These are phyloP conservation scores for Serpula lacrymans DNA, from an alignment of 768 basidiomycete species.

Conservation along the genomic window DNA sequence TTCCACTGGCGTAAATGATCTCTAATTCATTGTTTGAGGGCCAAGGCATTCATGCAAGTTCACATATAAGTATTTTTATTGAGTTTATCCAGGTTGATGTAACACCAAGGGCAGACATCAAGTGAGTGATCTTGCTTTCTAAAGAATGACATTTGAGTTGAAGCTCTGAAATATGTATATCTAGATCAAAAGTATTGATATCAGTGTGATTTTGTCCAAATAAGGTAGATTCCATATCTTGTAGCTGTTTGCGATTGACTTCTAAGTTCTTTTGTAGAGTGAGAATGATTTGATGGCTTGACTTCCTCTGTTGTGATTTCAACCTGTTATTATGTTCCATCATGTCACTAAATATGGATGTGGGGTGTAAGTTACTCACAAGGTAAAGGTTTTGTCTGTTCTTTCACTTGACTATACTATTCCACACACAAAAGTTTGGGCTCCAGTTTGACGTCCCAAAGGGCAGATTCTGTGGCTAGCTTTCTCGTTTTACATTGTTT, in stretches of 20 bases:
- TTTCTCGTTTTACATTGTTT: not conserved
- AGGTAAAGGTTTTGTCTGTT: constrained; percentile 4
- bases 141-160: not conserved
- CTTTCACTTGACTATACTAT: constrained; percentile 3
- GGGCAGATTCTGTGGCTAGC: not conserved
- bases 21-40: constrained; percentile 14
- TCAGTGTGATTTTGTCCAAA: not conserved
- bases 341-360: not conserved
- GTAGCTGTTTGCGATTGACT: not conserved
- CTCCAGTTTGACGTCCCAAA: not conserved
- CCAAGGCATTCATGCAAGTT: constrained; percentile 15
- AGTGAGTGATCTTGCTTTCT: not conserved
- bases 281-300: constrained; percentile 4
- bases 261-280: constrained; percentile 4
- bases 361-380: not conserved
- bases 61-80: constrained; percentile 7
- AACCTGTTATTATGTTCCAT: constrained; percentile 1
- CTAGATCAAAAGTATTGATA: constrained; percentile 1
- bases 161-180: constrained; percentile 4
- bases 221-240: constrained; percentile 1
- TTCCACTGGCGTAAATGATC: constrained; percentile 14
- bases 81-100: constrained; percentile 7
- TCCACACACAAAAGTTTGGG: not conserved
- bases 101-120: constrained; percentile 2
- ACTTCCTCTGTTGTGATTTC: not conserved